Percentiles rank a stretch among this genome's conserved stretches.
These are phyloP conservation scores for Prinsepia uniflora DNA, from an alignment of 306 rosid genomes.

Conservation along the genomic window DNA sequence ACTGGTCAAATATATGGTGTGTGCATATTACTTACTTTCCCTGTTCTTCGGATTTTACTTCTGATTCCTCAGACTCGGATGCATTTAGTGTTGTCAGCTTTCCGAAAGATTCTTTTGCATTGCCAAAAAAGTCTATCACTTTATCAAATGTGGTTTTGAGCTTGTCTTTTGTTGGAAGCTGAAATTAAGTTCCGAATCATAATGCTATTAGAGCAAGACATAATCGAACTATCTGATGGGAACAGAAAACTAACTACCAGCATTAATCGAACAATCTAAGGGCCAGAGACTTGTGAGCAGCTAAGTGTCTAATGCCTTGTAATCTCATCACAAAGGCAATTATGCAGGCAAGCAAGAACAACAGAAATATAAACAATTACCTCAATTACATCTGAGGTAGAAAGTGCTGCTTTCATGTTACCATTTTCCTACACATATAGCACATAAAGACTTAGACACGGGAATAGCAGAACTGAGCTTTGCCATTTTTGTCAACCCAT, in stretches of 20 bases:
- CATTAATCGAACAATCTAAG: background rate
- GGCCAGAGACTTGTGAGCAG: background rate
- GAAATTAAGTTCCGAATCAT: conserved; percentile 28
- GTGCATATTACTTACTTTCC: conserved; percentile 56
- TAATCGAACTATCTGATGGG: background rate
- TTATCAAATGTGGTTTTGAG: conserved; percentile 76
- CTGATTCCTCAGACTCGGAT: conserved; percentile 39
- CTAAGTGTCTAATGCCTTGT: background rate
- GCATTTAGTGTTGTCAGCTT: conserved; percentile 53
- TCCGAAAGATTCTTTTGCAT: conserved; percentile 85
- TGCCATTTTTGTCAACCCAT: background rate
- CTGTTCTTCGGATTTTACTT: conserved; percentile 36
- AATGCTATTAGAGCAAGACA: background rate
- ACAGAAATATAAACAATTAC: conserved; percentile 28
- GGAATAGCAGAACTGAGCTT: background rate
- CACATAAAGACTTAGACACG: background rate
- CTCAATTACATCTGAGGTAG: conserved; percentile 78
- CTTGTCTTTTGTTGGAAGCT: conserved; percentile 88
- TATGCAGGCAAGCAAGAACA: background rate
- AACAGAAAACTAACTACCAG: background rate
- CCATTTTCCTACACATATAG: conserved; percentile 56
- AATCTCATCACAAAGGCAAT: background rate
- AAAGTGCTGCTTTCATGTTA: conserved; percentile 71
- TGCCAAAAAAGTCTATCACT: conserved; percentile 80
- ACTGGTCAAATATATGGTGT: background rate